A percentile compares a stretch with the other conserved stretches of the same genome.
phyloP scores from a whole-genome alignment of 371 early-diverging fungal genomes.

The Fennellomyces sp. region DNA sequence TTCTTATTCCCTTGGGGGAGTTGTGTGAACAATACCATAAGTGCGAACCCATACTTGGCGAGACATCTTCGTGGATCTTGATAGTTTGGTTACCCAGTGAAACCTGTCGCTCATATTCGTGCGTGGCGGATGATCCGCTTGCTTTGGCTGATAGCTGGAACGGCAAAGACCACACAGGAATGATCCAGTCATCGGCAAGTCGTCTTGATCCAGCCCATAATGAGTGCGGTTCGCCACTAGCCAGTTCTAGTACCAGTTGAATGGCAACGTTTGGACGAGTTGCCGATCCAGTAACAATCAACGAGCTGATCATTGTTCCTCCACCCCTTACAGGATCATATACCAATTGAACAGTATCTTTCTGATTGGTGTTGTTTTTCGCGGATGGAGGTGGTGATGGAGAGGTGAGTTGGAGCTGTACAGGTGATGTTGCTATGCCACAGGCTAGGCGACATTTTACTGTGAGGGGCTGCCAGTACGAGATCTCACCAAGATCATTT shows the following conservation, averaged over 20 bases:
- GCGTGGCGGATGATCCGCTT: not conserved
- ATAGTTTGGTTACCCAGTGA: constrained; percentile 25
- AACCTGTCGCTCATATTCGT: constrained; percentile 18
- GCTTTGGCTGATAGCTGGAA: constrained; percentile 12
- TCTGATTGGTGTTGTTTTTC: not conserved
- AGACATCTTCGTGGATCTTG: constrained; percentile 39
- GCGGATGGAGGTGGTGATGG: no score
- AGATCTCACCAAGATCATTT: constrained; percentile 47
- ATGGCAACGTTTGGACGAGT: not conserved
- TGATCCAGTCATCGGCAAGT: constrained; percentile 27
- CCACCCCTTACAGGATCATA: constrained; percentile 41
- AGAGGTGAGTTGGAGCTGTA: no score
- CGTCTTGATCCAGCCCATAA: constrained; percentile 21
- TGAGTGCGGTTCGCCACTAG: constrained; percentile 13
- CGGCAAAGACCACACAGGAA: constrained; percentile 44
- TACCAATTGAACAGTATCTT: constrained; percentile 2
- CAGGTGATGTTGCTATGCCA: not conserved
- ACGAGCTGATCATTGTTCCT: constrained; percentile 25
- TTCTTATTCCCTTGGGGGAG: not conserved
- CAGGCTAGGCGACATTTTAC: constrained; percentile 6
- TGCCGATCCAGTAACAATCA: constrained; percentile 21
- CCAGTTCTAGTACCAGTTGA: constrained; percentile 19
- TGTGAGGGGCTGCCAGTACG: constrained; percentile 28
- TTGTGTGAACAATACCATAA: constrained; percentile 33
- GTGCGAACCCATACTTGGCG: constrained; percentile 47